Base-by-base conservation (phyloP, 371 early-diverging fungal genomes). In the Mortierella sp. region DNA sequence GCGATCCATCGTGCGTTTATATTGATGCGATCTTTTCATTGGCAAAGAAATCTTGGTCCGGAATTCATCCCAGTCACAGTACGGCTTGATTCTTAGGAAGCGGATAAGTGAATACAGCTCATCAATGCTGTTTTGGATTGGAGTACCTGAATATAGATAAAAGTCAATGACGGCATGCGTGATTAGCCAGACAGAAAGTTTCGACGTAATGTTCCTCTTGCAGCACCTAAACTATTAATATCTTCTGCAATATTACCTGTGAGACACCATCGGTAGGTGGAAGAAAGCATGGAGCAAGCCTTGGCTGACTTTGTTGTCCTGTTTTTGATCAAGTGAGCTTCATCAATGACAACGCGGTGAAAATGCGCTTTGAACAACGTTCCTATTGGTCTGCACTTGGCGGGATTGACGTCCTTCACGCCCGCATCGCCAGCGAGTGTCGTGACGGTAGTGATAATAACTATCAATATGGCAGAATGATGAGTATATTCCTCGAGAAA, bases 261-360 rank as follows among this genome's bases (percentile, higher is more conserved):
- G 49, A 98, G 84, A 62, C 96, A 94, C 94, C 96, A 96, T 58
- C 96, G 86, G 57, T 93, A 91, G 28, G 80, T 78, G 4, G 94
- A 86, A 5, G 78, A 68, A 4, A 97, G 66, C 26, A 75, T 72
- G 35, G 87, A 84, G 55, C 95, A 91, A 5, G 93, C 90, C 45
- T 83, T 69, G 14, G 94, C 90, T 4, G 93, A 76, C 18, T 88
- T 85, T 1, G 97, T 95, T 20, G 83, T 84, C 43, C 87, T 86
- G 84, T 96, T 96, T 75, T 94, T 94, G 55, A 98, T 94, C 26
- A 90, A 80, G 73, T 98, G 98, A 5, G 97, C 97, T 85, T 98
- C 98, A 83, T 98, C 98, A 39, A 97, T 76, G 26, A 97, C 88
- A 52, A 96, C 70, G 28, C 90, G 84, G 58, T 91, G 87, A 59